These are phyloP conservation scores for Avena eriantha DNA, from an alignment of 176 grass and related monocot genomes.

Conservation along the genomic window DNA sequence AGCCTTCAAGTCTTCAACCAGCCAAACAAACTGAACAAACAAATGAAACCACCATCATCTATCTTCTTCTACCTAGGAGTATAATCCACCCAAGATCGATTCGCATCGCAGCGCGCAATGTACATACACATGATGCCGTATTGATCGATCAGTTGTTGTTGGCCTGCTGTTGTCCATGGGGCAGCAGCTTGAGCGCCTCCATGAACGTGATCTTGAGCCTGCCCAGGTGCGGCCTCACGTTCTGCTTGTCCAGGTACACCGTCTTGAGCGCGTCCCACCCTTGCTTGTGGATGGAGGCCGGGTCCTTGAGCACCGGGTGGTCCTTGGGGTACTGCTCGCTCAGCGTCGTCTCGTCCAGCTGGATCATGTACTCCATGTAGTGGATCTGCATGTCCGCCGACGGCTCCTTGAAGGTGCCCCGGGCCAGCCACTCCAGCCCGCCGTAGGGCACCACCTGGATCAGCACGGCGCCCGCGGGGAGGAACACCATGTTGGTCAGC, in stretches of 20 bases:
- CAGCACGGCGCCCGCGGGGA: slow-evolving; percentile 75
- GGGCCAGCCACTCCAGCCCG: slow-evolving; percentile 81
- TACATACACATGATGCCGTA: slow-evolving; percentile 19
- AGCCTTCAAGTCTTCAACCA: not conserved
- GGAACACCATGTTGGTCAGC: slow-evolving; percentile 95
- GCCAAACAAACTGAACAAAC: slow-evolving; percentile 41
- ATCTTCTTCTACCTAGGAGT: not conserved
- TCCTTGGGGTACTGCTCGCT: slow-evolving; percentile 73
- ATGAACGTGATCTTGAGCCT: slow-evolving; percentile 75
- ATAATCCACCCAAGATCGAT: too few species aligned
- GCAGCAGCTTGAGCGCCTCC: slow-evolving; percentile 74
- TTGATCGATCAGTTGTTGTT: not conserved
- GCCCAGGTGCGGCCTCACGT: slow-evolving; percentile 75
- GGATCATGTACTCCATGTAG: slow-evolving; percentile 78
- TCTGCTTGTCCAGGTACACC: slow-evolving; percentile 87
- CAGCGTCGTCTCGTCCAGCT: slow-evolving; percentile 78
- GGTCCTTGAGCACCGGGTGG: slow-evolving; percentile 73
- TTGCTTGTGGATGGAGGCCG: slow-evolving; percentile 57
- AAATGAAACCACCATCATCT: slow-evolving; percentile 9
- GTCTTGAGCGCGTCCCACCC: slow-evolving; percentile 77
- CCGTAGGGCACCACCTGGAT: slow-evolving; percentile 90
- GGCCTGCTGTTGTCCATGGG: slow-evolving; percentile 41
- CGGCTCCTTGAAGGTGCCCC: slow-evolving; percentile 79
- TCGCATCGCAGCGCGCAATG: not conserved
- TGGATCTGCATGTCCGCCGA: slow-evolving; percentile 69